Evolutionary conservation across 805 yeast species (phyloP), one percentile per base, ranked within the genome.

Genomic region (Metschnikowia lochheadii): DNA sequence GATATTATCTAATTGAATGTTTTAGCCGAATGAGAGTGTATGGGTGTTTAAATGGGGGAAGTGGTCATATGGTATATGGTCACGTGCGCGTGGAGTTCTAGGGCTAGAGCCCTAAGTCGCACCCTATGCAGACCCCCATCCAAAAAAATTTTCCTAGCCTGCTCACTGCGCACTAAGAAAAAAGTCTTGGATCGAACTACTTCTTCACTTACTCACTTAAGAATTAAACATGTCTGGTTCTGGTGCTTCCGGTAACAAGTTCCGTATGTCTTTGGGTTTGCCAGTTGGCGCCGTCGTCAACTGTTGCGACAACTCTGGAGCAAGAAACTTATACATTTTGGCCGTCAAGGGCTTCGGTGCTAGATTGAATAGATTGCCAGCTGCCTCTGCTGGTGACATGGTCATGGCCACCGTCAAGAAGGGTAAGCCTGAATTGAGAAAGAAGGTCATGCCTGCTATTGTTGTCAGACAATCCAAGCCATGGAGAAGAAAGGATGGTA

Each of bases 401-500:
- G 96, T 89, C 73, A 89, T 89, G 92, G 78, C 99, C 70, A 94
- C 99, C 70, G 99, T 94, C 77, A 94, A 94, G 89, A 94, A 95
- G 83, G 99, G 99, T 88, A 94, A 94, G 90, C 99, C 99, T 78
- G 99, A 94, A 82, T 89, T 94, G 78, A 91, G 99, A 87, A 94
- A 94, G 96, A 94, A 94, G 86, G 97, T 94, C 69, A 91, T 95
- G 97, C 99, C 97, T 78, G 99, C 99, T 70, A 89, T 94, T 69
- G 98, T 94, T 73, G 87, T 94, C 64, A 92, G 99, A 82, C 99
- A 94, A 84, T 81, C 99, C 64, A 92, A 91, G 84, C 90, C 99
- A 65, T 94, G 99, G 99, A 92, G 99, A 92, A 89, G 99, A 87
- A 92, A 86, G 85, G 99, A 94, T 75, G 99, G 99, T 87, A 87